Evolutionary conservation across 192 early-diverging fungal species (phyloP), one percentile per base, ranked within the genome.

Genomic region (Kappamyces sp.): DNA sequence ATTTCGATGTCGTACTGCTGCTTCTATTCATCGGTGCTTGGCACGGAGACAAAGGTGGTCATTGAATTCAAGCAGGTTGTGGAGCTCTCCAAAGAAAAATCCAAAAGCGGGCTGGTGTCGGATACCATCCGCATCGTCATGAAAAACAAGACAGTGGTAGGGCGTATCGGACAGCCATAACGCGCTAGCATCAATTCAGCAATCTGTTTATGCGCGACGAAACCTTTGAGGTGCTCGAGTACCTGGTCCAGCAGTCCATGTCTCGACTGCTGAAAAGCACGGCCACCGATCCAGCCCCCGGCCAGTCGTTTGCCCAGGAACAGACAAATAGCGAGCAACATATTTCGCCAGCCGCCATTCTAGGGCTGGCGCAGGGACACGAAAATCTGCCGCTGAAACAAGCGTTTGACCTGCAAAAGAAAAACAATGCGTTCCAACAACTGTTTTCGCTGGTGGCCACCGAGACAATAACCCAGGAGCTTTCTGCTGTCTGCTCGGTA

Each of bases 201-300:
- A 99, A 98, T 63, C 75, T 99, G 48, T 97, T 99, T 70, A 88
- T 90, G 48, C 81, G 96, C 31, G 93, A 99, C 69, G 93, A 99
- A 80, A 91, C 91, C 3, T 98, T 86, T 61, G 93, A 96, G 59
- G 75, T 96, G 54, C 74, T 99, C n/a, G 86, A 93, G 46, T 89
- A 95, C 61, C 73, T 99, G 49, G 89, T 90, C 0, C 79, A 84
- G 45, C 70, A 88, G 49, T 87, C 93, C 4, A 94, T 96, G 91
- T 78, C 88, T 57, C 76, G 84, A 35, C 71, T 97, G 45, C 71
- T 99, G 55, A 86, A 94, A 54, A 87, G 85, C 66, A 88, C 92
- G 2, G 76, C 81, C 3, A 67, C 82, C 11, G 82, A 84, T 40
- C 84, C 84, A 14, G 80, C 87, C 30, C 78, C 78, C 2, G 78